Evolutionary conservation across 345 rosid genomes (phyloP), one percentile per base, ranked within the genome.

Genomic region (Salix udensis): DNA sequence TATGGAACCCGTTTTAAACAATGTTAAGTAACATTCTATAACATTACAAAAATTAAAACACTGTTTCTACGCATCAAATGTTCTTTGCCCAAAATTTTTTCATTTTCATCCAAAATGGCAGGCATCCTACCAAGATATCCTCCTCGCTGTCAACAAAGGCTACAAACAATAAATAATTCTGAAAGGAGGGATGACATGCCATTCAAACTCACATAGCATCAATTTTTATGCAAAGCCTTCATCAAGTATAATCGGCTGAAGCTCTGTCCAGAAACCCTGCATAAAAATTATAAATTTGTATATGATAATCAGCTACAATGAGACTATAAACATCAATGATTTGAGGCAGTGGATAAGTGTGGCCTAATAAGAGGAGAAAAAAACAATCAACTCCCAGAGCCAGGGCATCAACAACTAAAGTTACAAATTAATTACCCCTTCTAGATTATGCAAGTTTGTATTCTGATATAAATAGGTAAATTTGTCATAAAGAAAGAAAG

Each of bases 181-280:
- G 24, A 70, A 46, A 65, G 11, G 28, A 65, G 26, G 16, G 12
- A 39, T 12, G 21, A 2, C 37, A 18, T 24, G 30, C 52, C 55
- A 6, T 31, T 52, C 46, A 74, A 40, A 58, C 39, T 28, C 58
- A 26, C 39, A 6, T 69, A 4, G 68, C 16, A 61, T 89, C 87
- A 91, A 70, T 86, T 84, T 0, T 95, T 98, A 65, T 91, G 98
- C 84, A 96, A 85, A 10, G 97, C 94, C 83, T 96, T 94, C 87
- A 83, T 88, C 82, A 96, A 81, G 81, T 90, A 88, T 44, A 96
- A 81, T 80, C 91, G 89, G 85, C 88, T 89, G 88, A 92, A 94
- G 89, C 87, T 96, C 86, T 94, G 99, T 37, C 97, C 99, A 15
- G 97, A 84, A 82, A 92, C 99, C 84, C 99, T 96, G 96, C 85